These are phyloP conservation scores for Corylus americana DNA, from an alignment of 306 rosid genomes.

Conservation along the genomic window DNA sequence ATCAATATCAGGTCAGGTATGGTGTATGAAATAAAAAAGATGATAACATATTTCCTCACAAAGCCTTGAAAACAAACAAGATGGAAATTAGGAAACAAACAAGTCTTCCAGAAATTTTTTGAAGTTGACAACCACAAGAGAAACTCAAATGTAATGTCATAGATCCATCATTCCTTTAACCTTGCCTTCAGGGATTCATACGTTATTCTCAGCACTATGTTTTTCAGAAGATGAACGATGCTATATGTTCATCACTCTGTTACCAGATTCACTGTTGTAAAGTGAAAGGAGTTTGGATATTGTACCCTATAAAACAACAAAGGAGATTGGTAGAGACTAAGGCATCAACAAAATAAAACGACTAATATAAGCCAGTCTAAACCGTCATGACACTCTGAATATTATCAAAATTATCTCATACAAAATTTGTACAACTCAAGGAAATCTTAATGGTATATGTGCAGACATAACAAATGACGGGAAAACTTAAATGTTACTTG, in stretches of 20 bases:
- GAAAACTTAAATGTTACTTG: not conserved
- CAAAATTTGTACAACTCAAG: not conserved
- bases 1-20: not conserved
- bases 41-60: not conserved
- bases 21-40: not conserved
- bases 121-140: not conserved
- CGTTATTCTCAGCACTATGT: not conserved
- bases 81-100: not conserved
- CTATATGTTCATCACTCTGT: not conserved
- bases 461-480: not conserved
- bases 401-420: not conserved
- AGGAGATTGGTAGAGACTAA: not conserved
- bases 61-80: not conserved
- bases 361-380: not conserved
- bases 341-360: not conserved
- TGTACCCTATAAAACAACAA: too few species aligned
- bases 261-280: not conserved
- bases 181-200: constrained; percentile 1
- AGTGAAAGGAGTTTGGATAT: too few species aligned
- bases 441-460: not conserved
- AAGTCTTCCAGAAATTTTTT: not conserved
- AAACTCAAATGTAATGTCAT: not conserved
- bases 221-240: not conserved
- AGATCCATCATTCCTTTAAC: not conserved
- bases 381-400: not conserved